Conservation (phyloP, 805 yeast species). For the Wickerhamiella lipophila region DNA sequence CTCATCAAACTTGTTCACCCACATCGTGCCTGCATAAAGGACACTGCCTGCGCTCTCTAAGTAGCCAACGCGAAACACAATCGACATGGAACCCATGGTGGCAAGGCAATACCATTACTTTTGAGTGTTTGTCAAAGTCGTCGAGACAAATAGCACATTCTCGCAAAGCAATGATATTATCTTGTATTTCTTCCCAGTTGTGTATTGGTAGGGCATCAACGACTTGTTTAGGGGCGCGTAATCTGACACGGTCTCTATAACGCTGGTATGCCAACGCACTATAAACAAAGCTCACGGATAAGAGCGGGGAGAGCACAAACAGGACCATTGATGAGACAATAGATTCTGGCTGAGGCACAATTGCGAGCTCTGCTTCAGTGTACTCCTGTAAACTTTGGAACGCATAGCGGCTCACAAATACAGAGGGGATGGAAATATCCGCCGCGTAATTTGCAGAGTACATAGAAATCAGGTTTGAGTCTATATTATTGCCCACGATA, state of each 20-base stretch:
- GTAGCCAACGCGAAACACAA: conserved; percentile 50
- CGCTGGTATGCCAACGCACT: conserved; percentile 28
- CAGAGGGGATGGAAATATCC: conserved; percentile 37
- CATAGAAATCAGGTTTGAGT: conserved; percentile 41
- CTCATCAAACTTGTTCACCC: neutral
- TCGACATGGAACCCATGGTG: conserved; percentile 47
- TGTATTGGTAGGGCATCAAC: conserved; percentile 31
- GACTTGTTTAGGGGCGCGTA: conserved; percentile 29
- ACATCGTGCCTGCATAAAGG: conserved; percentile 38
- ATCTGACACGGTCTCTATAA: conserved; percentile 26
- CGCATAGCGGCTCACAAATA: conserved; percentile 39
- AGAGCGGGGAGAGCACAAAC: conserved; percentile 31
- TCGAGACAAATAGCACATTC: conserved; percentile 53
- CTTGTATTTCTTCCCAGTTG: conserved; percentile 22
- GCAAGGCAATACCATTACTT: conserved; percentile 44
- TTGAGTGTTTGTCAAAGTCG: conserved; percentile 37
- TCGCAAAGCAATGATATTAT: conserved; percentile 27
- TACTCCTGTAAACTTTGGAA: conserved; percentile 24
- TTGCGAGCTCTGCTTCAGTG: conserved; percentile 18
- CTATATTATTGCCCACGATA: conserved; percentile 43
- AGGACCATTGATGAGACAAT: conserved; percentile 29
- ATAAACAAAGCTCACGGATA: conserved; percentile 30
- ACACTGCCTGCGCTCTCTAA: conserved; percentile 40
- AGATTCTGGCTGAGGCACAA: conserved; percentile 24
- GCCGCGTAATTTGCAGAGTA: conserved; percentile 36